Percentiles rank a stretch among this genome's conserved stretches.
These are phyloP conservation scores for Rutstroemia sp. DNA, from an alignment of 2,329 filamentous ascomycete species.

Conservation along the genomic window DNA sequence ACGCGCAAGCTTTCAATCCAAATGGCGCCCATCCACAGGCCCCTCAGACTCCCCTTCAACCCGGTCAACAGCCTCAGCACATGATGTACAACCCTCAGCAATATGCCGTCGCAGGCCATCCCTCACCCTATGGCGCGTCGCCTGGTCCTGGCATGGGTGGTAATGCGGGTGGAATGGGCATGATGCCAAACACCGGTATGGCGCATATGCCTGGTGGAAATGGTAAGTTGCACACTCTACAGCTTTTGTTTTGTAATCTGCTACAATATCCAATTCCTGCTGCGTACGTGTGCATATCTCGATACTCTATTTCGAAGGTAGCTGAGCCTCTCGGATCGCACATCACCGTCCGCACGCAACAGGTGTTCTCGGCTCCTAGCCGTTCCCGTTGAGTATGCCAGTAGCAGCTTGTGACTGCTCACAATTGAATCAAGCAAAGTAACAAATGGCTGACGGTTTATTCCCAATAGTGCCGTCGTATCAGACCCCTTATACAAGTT, in stretches of 20 bases:
- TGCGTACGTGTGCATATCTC: not conserved
- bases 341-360: not conserved
- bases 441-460: conserved; percentile 23
- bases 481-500: conserved; percentile 50
- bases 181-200: conserved; percentile 47
- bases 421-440: conserved; percentile 14
- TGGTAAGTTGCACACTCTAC: conserved; percentile 26
- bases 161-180: conserved; percentile 34
- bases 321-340: not conserved
- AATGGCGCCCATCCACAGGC: conserved; percentile 13
- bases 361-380: not conserved
- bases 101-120: conserved; percentile 18
- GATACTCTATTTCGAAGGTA: not conserved
- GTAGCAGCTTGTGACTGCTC: conserved; percentile 8
- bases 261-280: not conserved
- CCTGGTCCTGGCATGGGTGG: conserved; percentile 22
- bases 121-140: conserved; percentile 22
- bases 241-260: not conserved
- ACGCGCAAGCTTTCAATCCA: conserved; percentile 12
- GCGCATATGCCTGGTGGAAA: conserved; percentile 28
- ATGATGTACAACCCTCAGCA: conserved; percentile 49
- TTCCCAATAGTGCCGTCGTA: conserved; percentile 42
- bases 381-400: not conserved
- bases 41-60: conserved; percentile 14
- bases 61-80: conserved; percentile 33